phyloP scores from a whole-genome alignment of 164 flowering plant species.

The Liquidambar formosana region DNA sequence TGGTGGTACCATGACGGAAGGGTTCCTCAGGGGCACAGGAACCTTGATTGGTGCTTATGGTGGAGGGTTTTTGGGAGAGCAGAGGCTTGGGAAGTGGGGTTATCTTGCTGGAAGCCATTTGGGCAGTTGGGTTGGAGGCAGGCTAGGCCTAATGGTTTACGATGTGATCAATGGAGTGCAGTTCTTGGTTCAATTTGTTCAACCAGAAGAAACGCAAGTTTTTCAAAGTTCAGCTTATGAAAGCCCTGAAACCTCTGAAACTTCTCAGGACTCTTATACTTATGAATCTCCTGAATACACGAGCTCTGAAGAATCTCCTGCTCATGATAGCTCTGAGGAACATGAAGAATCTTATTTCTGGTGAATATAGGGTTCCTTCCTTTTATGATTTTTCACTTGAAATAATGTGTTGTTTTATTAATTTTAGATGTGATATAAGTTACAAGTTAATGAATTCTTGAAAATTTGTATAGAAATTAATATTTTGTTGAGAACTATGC shows the following conservation, averaged over 20 bases:
- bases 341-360: slow-evolving; percentile 10
- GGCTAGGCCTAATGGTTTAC: slow-evolving; percentile 77
- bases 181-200: slow-evolving; percentile 44
- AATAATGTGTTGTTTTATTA: neutral
- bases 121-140: slow-evolving; percentile 89
- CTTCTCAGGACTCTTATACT: slow-evolving; percentile 17
- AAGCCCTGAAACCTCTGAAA: slow-evolving; percentile 18
- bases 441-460: neutral
- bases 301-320: slow-evolving; percentile 12
- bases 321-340: slow-evolving; percentile 5
- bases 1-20: slow-evolving; percentile 87
- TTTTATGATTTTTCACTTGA: neutral
- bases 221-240: slow-evolving; percentile 28
- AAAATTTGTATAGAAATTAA: slow-evolving; percentile 1
- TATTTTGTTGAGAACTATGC: too few species aligned
- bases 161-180: slow-evolving; percentile 73
- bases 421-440: neutral
- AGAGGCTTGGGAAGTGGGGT: slow-evolving; percentile 76
- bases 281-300: slow-evolving; percentile 24
- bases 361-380: neutral
- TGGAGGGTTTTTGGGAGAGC: slow-evolving; percentile 77
- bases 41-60: slow-evolving; percentile 78
- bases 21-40: slow-evolving; percentile 81
- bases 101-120: slow-evolving; percentile 85
- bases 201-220: slow-evolving; percentile 30